Evolutionary conservation across 768 basidiomycete genomes (phyloP), one percentile per base, ranked within the genome.

Genomic region (Boletus tomentosulus): DNA sequence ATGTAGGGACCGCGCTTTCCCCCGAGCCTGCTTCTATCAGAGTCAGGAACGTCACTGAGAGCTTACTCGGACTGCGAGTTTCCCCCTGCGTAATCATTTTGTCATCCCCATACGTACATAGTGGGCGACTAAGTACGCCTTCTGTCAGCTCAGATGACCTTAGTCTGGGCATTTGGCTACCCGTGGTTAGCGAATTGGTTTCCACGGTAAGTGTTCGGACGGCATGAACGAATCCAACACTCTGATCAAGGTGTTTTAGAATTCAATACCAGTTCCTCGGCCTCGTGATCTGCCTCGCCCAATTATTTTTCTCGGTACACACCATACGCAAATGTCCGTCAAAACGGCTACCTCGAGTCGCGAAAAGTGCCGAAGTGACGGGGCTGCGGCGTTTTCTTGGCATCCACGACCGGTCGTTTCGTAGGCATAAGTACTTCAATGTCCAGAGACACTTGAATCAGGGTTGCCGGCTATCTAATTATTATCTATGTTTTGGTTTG

Each of bases 301-400:
- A 83, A 41, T 92, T 95, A 61, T 74, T 96, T 42, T 84, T 94
- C 43, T 74, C 84, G 56, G 82, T 30, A 78, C 51, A 71, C 76
- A 35, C 74, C 85, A 6, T 96, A 93, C 67, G 74, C 55, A 83
- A 31, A 82, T 64, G 81, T 94, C 52, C 79, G 80, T 9, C 77
- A 83, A 7, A 81, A 81, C 39, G 91, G 95, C 62, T 96, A 89
- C 66, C 73, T 96, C 31, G 66, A 73, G 34, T 89, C 67, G 68
- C 27, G 72, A 64, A 19, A 11, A 75, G 75, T 12, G 57, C 70
- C 31, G 56, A 34, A 2, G 74, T 78, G 27, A 72, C 70, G 49
- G 78, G 79, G 55, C 65, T 88, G 33, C 55, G 59, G n/a, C 69
- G 72, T 2, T 89, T 12, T 22, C 34, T 38, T 55, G 69, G 77